Conservation (phyloP, 345 rosid genomes). For the Psidium friedrichsthalianum region DNA sequence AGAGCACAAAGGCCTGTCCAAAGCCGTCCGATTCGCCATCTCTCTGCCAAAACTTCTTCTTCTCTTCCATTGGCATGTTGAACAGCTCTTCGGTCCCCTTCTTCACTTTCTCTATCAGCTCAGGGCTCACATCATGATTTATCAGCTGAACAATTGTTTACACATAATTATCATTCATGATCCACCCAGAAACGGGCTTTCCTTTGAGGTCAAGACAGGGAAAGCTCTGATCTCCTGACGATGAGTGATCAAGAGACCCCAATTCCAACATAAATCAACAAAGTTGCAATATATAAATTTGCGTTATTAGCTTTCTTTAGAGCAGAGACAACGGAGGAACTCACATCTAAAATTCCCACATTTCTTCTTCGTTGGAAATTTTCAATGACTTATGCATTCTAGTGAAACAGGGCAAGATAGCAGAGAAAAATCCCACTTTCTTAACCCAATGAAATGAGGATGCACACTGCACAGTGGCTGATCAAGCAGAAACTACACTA, state of each 20-base stretch:
- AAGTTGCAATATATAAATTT: neutral
- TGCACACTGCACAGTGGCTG: neutral
- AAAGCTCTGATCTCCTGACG: neutral
- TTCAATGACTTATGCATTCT: neutral
- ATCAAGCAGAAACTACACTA: neutral
- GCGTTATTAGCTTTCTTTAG: neutral
- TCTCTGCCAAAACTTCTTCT: conserved; percentile 2
- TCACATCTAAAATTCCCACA: neutral
- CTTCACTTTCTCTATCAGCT: conserved; percentile 1
- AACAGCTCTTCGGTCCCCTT: neutral
- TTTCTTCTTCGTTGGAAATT: neutral
- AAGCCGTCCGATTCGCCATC: neutral
- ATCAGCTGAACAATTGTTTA: conserved; percentile 1
- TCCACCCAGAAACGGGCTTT: neutral
- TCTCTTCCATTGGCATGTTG: conserved; percentile 3
- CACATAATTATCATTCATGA: neutral
- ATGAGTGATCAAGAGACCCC: too few species aligned
- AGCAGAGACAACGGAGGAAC: neutral
- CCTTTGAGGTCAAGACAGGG: neutral
- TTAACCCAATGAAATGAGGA: neutral
- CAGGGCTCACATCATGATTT: neutral
- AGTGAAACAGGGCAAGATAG: neutral
- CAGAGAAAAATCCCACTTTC: neutral
- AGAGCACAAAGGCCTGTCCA: conserved; percentile 6
- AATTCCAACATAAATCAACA: neutral